Base-by-base conservation (phyloP, 305 asterid genomes). In the Plantago coronopus region DNA sequence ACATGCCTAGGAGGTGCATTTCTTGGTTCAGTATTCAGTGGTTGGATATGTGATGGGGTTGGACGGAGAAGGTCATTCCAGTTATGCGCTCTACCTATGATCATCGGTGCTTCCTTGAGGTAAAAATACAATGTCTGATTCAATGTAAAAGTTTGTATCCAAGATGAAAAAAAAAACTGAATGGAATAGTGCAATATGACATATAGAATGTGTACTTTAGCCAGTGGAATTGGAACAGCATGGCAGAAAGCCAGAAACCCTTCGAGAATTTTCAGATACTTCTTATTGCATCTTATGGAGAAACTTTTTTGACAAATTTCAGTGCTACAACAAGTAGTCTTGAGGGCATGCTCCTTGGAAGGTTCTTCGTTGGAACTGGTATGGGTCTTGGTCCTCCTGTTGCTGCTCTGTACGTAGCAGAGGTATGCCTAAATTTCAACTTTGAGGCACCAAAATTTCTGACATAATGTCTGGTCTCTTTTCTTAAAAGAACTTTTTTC, bases 311-410 rank as follows among this genome's bases (percentile, higher is more conserved):
- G 54, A 37, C 66, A 59, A 62, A 71, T 57, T 69, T 62, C 85
- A 91, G 98, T 81, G 98, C 96, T 70, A 65, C 86, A 51, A 65
- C 98, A 61, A 81, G 73, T 74, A 68, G 86, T 73, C 85, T 91
- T 50, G 85, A 75, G 48, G 91, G 83, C 65, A 91, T 91, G 98
- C 98, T 91, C 75, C 78, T 88, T 56, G 98, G 98, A 61, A 84
- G 98, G 76, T 78, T 91, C 54, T 68, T 88, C 49, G 98, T 88
- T 45, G 98, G 98, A 69, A 68, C 78, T 43, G 98, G 96, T 63
- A 88, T 91, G 95, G 98, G 98, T 71, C 78, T 91, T 72, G 94
- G 96, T 57, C 98, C 98, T 61, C 88, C 98, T 43, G 95, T 91
- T 64, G 96, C 95, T 17, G 89, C 96, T 50, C 88, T 88, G 61